Base-by-base conservation (phyloP, 2,329 filamentous ascomycete genomes). In the Diplodia scrobiculata region DNA sequence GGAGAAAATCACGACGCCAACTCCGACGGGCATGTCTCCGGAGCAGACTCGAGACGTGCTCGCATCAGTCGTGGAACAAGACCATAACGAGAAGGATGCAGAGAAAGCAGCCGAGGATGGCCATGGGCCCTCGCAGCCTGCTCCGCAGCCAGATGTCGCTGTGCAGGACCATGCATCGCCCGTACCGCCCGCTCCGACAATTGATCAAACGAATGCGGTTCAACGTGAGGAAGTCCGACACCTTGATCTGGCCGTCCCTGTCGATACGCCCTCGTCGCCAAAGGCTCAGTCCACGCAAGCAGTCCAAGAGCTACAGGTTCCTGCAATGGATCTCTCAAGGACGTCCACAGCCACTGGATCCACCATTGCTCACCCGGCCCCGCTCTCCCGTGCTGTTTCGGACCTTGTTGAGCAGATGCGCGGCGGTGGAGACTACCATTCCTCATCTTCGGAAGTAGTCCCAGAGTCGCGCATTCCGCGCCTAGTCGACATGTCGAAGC, bases 11-110 rank as follows among this genome's bases (percentile, higher is more conserved):
- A 36, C 45, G 3, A 76, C 75, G 32, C 73, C 75, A 5, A 77
- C 75, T 65, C 74, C 74, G 9, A 78, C 76, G 11, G 71, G 71
- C 45, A 80, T 86, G 68, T 87, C 82, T 14, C 82, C 83, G 0
- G 87, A 90, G 70, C 87, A 87, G 71, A 84, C 86, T 9, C 84
- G 87, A 63, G 82, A 88, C 72, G 85, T 88, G 69, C 76, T 91
- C 32, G 83, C 84, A 6, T 87, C 87, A 9, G 87, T 89, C 2
- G 84, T 89, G 14, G 85, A 90, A 71, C 86, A 89, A 72, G 84
- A 90, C 70, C 80, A 82, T 13, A 73, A 73, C 55, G 38, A 66
- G 5, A 66, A 67, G 14, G 52, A 65, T 13, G 51, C 55, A n/a
- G 55, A 64, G 63, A 67, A 67, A n/a, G 47, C 19, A 1, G 51